Evolutionary conservation across 192 early-diverging fungal genomes (phyloP).

Genomic region (Haplosporangium gracile): DNA sequence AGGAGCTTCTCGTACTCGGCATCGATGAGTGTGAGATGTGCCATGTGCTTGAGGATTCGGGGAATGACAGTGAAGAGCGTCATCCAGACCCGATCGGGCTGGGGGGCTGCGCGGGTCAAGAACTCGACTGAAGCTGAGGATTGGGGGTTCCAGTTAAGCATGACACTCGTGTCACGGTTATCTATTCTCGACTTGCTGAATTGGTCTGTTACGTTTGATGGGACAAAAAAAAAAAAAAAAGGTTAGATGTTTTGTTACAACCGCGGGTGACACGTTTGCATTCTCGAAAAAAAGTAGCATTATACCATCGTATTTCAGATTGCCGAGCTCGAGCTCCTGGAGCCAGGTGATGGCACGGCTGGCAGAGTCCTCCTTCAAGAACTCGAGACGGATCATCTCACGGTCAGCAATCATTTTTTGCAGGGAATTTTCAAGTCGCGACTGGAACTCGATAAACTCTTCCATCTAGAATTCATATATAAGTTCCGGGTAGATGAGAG

Average conservation of each 20-base stretch:
- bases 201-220: constrained; percentile 36
- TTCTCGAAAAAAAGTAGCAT: constrained; percentile 13
- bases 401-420: constrained; percentile 79
- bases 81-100: constrained; percentile 52
- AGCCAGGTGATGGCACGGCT: constrained; percentile 66
- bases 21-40: constrained; percentile 21
- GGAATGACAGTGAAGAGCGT: constrained; percentile 42
- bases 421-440: constrained; percentile 77
- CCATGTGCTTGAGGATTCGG: constrained; percentile 45
- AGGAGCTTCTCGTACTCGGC: constrained; percentile 35
- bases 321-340: constrained; percentile 65
- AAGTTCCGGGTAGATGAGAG: background rate
- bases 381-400: constrained; percentile 76
- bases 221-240: constrained; percentile 1
- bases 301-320: constrained; percentile 71
- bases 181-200: constrained; percentile 66
- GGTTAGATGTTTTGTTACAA: background rate
- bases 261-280: background rate
- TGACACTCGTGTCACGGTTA: constrained; percentile 79
- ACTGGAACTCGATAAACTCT: constrained; percentile 88
- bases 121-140: constrained; percentile 49
- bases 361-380: constrained; percentile 61
- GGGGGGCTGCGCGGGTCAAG: constrained; percentile 55
- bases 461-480: constrained; percentile 71
- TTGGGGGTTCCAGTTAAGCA: constrained; percentile 67